Evolutionary conservation across 208 protist genomes (phyloP).

Genomic region (Trypanosoma lewisi): DNA sequence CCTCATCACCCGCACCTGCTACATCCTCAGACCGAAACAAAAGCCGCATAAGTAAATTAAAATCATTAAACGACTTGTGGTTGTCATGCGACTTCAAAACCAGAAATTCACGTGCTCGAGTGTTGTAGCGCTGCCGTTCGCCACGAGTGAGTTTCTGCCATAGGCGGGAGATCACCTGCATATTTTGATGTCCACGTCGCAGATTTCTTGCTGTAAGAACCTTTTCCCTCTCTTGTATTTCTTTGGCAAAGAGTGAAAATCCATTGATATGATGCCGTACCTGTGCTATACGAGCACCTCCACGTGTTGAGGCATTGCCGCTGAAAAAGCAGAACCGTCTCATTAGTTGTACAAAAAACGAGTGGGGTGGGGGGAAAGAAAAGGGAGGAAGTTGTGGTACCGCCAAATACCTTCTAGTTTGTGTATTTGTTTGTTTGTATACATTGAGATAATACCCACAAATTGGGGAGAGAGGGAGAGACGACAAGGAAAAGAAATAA

Average conservation of each 20-base stretch:
- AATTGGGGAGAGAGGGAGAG: too few relatives aligned
- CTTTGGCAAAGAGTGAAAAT: slow-evolving; percentile 55
- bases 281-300: slow-evolving; percentile 12
- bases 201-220: slow-evolving; percentile 38
- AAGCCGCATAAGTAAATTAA: slow-evolving; percentile 71
- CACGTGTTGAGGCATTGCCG: background rate
- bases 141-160: slow-evolving; percentile 33
- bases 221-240: slow-evolving; percentile 33
- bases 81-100: slow-evolving; percentile 24
- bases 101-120: slow-evolving; percentile 31
- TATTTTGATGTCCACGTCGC: slow-evolving; percentile 32
- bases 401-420: slow-evolving; percentile 15
- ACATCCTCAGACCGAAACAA: slow-evolving; percentile 37
- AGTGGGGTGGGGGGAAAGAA: background rate
- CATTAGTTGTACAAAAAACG: slow-evolving; percentile 5
- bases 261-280: slow-evolving; percentile 50
- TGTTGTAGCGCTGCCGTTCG: slow-evolving; percentile 43
- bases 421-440: slow-evolving; percentile 16
- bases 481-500: slow-evolving; percentile 17
- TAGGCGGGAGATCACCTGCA: slow-evolving; percentile 38
- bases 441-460: too few relatives aligned
- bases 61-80: slow-evolving; percentile 50
- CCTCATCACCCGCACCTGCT: slow-evolving; percentile 40
- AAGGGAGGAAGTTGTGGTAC: too few relatives aligned
- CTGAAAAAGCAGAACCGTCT: slow-evolving; percentile 26